phyloP scores from a whole-genome alignment of 345 rosid species.

The Cochlearia excelsa region DNA sequence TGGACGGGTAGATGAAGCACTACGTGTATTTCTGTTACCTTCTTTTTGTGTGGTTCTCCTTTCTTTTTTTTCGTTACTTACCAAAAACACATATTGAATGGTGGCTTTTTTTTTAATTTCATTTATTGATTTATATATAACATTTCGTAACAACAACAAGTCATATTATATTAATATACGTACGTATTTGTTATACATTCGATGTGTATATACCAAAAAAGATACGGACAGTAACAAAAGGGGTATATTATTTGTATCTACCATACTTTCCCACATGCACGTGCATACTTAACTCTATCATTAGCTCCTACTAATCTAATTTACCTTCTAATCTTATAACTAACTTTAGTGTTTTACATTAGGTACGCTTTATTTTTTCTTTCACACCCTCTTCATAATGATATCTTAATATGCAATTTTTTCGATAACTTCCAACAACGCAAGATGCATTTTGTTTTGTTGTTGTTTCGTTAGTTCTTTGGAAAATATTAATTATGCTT shows the following conservation, averaged over 20 bases:
- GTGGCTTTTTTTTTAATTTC: conserved; percentile 20
- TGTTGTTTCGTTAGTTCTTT: not conserved
- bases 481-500: not conserved
- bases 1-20: conserved; percentile 45
- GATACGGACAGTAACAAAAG: too few species aligned
- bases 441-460: conserved; percentile 16
- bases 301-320: conserved; percentile 2
- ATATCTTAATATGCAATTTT: not conserved
- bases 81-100: conserved; percentile 29
- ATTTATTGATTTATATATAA: too few species aligned
- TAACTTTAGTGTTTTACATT: not conserved
- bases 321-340: not conserved
- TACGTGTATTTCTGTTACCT: conserved; percentile 41
- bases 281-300: conserved; percentile 29
- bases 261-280: conserved; percentile 14
- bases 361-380: conserved; percentile 16
- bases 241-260: not conserved
- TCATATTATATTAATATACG: too few species aligned
- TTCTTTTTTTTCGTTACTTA: conserved; percentile 32
- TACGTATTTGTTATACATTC: too few species aligned
- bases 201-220: too few species aligned
- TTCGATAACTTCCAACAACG: conserved; percentile 2
- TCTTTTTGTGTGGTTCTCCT: not conserved
- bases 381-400: conserved; percentile 1
- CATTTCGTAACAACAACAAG: too few species aligned